Base-by-base conservation (phyloP, 768 basidiomycete genomes). In the Heimioporus sp. region DNA sequence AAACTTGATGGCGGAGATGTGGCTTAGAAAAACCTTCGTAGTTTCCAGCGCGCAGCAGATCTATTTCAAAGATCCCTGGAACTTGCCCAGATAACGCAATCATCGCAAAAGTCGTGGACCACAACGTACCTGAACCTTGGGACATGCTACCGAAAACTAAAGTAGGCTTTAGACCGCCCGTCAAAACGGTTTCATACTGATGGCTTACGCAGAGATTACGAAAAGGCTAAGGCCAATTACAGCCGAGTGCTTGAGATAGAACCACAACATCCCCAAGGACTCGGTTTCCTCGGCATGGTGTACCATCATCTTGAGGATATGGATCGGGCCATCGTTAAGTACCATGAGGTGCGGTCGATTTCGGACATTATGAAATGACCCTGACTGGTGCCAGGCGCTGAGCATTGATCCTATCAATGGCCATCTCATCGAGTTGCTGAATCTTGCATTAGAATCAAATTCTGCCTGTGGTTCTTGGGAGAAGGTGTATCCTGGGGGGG, bases 81-180 rank as follows among this genome's bases (percentile, higher is more conserved):
- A n/a, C 76, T 91, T 6, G 92, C 93, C 1, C 79, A 88, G 54
- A 83, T 89, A 15, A 90, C 92, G 9, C 92, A 97, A 65, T 85
- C 84, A 44, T 90, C 92, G 1, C 85, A 90, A 54, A 80, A 80
- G 35, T 82, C 88, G 0, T 98, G 96, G 95, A 80, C 86, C 1
- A 85, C 86, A 11, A 97, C 95, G 0, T 92, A 91, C 67, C 74
- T 96, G 54, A 99, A 98, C 65, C 80, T 98, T 16, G 97, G 92
- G 11, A 97, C 96, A 21, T 87, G 89, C 48, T 83, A 81, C 58
- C 82, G 95, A 17, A 92, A 90, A 67, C 74, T 90, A 11, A 82
- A 80, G 92, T 92, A 55, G 51, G 83, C 68, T 45, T 36, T 36
- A 19, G 46, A 36, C 44, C 24, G 12, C n/a, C 7, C 13, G 10